Conservation (phyloP, 441 rosid species). For the Eruca vesicaria region DNA sequence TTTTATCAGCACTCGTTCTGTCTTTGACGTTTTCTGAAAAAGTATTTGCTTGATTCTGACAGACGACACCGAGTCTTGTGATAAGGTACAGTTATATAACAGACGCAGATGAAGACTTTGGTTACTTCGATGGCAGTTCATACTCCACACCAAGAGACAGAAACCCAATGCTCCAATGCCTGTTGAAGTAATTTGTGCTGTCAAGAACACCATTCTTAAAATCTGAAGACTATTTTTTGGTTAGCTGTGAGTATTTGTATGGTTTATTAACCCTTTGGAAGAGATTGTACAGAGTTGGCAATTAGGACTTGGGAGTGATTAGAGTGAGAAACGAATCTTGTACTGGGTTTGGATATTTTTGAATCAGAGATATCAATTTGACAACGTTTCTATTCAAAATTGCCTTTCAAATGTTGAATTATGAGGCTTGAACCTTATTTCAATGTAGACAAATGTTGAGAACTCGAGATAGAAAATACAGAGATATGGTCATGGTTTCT, state of each 20-base stretch:
- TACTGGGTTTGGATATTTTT: background rate
- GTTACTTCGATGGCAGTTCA: background rate
- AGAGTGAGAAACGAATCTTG: constrained; percentile 10
- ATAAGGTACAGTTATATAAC: background rate
- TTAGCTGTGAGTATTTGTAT: background rate
- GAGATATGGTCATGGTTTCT: background rate
- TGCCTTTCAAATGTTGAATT: constrained; percentile 1
- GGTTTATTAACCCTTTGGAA: constrained; percentile 3
- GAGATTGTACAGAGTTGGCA: constrained; percentile 8
- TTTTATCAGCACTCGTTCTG: background rate
- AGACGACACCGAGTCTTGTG: background rate
- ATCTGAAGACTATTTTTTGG: background rate
- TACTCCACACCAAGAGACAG: background rate
- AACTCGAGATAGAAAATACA: background rate
- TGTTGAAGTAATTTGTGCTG: background rate
- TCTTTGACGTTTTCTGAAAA: background rate
- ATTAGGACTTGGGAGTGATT: background rate
- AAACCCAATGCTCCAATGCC: background rate
- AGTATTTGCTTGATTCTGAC: background rate
- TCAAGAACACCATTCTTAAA: background rate
- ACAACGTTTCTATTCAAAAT: background rate
- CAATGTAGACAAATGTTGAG: background rate
- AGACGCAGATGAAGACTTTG: background rate
- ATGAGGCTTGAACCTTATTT: background rate
- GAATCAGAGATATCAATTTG: background rate